phyloP scores from a whole-genome alignment of 1,139 yeast species.

The Eremothecium cymbalariae region DNA sequence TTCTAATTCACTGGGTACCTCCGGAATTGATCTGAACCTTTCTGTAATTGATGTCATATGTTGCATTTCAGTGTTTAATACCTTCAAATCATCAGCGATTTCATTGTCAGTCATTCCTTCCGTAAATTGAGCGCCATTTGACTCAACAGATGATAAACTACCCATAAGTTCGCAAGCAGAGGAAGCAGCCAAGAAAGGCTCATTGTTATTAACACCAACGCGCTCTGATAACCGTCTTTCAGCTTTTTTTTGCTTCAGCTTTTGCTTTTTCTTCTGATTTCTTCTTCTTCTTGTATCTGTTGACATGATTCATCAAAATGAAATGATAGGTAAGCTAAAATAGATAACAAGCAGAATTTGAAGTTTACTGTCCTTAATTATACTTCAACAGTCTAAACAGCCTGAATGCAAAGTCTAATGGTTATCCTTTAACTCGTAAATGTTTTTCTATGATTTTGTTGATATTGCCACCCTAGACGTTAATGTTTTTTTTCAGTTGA shows the following conservation, averaged over 20 bases:
- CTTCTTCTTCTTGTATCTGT: constrained; percentile 29
- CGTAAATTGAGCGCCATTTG: too few relatives aligned
- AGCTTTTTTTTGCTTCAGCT: constrained; percentile 28
- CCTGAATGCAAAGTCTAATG: not conserved
- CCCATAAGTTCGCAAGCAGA: constrained; percentile 1
- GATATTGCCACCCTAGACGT: too few relatives aligned
- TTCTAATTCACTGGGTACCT: too few relatives aligned
- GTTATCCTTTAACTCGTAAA: not conserved
- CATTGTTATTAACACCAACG: not conserved
- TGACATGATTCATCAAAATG: too few relatives aligned
- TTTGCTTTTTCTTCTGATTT: constrained; percentile 30
- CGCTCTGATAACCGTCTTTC: constrained; percentile 7
- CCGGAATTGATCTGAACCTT: too few relatives aligned
- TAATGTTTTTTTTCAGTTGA: too few relatives aligned
- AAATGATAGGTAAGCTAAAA: too few relatives aligned
- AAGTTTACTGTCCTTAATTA: not conserved
- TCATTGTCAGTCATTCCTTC: not conserved
- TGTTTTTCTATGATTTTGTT: too few relatives aligned
- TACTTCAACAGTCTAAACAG: not conserved
- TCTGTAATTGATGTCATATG: not conserved
- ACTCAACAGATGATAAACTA: too few relatives aligned
- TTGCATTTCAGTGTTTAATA: not conserved
- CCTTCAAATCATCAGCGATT: not conserved
- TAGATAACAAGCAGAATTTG: too few relatives aligned
- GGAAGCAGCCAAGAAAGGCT: constrained; percentile 8